These are phyloP conservation scores for Bonia amplexicaulis DNA, from an alignment of 176 grass and related monocot genomes.

Conservation along the genomic window DNA sequence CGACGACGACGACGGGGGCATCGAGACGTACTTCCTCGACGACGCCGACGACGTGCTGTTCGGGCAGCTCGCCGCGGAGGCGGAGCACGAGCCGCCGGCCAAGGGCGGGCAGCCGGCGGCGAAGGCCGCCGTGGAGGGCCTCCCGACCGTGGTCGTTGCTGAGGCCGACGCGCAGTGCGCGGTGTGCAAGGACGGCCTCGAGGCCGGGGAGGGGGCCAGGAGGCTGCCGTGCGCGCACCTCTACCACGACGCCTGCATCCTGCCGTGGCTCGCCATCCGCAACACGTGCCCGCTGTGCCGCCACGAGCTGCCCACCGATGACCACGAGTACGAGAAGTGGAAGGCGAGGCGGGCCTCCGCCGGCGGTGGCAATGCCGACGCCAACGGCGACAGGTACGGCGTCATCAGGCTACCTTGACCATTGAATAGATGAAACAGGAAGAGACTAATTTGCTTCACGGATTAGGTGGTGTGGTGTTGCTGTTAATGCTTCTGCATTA, in stretches of 20 bases:
- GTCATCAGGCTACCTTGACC: background rate
- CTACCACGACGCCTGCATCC: slow-evolving; percentile 73
- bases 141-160: slow-evolving; percentile 46
- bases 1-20: slow-evolving; percentile 27
- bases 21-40: slow-evolving; percentile 59
- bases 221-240: slow-evolving; percentile 69
- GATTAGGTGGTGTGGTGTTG: background rate
- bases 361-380: background rate
- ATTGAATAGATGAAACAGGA: slow-evolving; percentile 4
- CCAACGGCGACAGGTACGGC: slow-evolving; percentile 21
- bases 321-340: slow-evolving; percentile 65
- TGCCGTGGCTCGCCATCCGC: slow-evolving; percentile 72
- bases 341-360: slow-evolving; percentile 29
- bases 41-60: slow-evolving; percentile 60
- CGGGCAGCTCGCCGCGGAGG: slow-evolving; percentile 37
- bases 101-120: slow-evolving; percentile 57
- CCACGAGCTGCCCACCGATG: slow-evolving; percentile 73
- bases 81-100: slow-evolving; percentile 42
- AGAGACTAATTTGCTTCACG: slow-evolving; percentile 15
- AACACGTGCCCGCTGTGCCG: slow-evolving; percentile 91
- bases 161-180: slow-evolving; percentile 58
- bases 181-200: slow-evolving; percentile 71
- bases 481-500: background rate
- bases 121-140: slow-evolving; percentile 56
- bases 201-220: slow-evolving; percentile 45